Evolutionary conservation across 441 rosid species (phyloP), one percentile per base, ranked within the genome.

Genomic region (Jatropha podagrica): DNA sequence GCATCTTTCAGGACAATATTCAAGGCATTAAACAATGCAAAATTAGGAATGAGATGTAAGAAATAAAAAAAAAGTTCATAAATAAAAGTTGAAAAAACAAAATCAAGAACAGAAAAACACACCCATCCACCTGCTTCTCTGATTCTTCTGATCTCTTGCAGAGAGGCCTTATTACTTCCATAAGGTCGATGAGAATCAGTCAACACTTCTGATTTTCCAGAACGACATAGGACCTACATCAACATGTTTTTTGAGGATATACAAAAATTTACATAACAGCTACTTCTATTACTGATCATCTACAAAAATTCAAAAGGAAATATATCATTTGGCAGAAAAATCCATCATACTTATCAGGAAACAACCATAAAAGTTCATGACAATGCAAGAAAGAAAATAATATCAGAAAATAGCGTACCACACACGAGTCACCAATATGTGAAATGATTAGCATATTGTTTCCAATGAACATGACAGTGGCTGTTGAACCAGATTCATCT

Each of bases 101-200:
- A 65, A 67, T 4, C 37, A 82, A 78, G 85, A 85, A 74, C 66
- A 83, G 76, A 84, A 86, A 85, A 83, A 91, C 97, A 87, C 96
- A 95, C 99, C 98, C 99, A 95, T 88, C 99, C 99, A 89, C 99
- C 98, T 89, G 99, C 96, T 89, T 93, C 97, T 87, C 93, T 90
- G 77, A 95, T 90, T 81, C 99, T 91, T 85, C 80, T 90, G 73
- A 91, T 81, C 86, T 93, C 99, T 55, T 85, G 81, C 71, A 95
- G 91, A 65, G 97, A 90, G 63, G 82, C 82, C 68, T 85, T 84
- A 76, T 72, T 85, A 82, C 86, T 91, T 78, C 99, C 99, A 82
- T 86, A 88, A 18, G 98, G 99, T 70, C 97, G 90, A 84, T 95
- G 99, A 61, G 92, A 84, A 84, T 86, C 84, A 71, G 93, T 91